These are phyloP conservation scores for Hylodesmum podocarpum DNA, from an alignment of 306 rosid genomes.

Conservation along the genomic window DNA sequence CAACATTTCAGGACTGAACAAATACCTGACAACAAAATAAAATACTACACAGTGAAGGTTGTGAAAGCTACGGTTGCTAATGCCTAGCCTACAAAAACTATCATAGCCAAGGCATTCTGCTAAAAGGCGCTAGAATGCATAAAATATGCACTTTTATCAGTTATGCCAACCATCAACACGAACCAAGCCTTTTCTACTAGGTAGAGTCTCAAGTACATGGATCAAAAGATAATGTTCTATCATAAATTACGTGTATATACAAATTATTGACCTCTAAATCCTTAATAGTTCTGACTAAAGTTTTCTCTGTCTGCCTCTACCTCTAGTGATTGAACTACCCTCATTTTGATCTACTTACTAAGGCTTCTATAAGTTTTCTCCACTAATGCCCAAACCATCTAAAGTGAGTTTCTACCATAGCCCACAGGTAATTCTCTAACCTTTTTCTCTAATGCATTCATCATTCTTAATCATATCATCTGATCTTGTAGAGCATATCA, in stretches of 20 bases:
- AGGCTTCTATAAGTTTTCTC: neutral
- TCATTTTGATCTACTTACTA: neutral
- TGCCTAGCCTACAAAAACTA: neutral
- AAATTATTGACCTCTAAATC: neutral
- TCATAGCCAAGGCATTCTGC: neutral
- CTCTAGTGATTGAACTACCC: neutral
- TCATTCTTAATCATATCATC: neutral
- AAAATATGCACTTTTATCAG: neutral
- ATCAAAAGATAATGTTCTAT: neutral
- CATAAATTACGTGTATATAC: neutral
- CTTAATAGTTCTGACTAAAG: neutral
- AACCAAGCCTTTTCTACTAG: neutral
- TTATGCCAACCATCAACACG: neutral
- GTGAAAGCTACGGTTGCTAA: neutral
- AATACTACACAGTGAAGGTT: neutral
- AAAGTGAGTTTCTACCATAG: neutral
- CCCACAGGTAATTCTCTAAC: neutral
- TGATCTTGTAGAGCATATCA: neutral
- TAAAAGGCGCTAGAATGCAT: neutral
- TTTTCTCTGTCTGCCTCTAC: neutral
- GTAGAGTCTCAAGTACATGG: neutral
- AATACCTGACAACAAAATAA: conserved; percentile 1
- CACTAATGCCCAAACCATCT: neutral
- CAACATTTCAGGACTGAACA: conserved; percentile 4
- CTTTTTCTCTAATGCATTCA: neutral